These are phyloP conservation scores for Adansonia rubrostipa DNA, from an alignment of 441 rosid genomes.

Conservation along the genomic window DNA sequence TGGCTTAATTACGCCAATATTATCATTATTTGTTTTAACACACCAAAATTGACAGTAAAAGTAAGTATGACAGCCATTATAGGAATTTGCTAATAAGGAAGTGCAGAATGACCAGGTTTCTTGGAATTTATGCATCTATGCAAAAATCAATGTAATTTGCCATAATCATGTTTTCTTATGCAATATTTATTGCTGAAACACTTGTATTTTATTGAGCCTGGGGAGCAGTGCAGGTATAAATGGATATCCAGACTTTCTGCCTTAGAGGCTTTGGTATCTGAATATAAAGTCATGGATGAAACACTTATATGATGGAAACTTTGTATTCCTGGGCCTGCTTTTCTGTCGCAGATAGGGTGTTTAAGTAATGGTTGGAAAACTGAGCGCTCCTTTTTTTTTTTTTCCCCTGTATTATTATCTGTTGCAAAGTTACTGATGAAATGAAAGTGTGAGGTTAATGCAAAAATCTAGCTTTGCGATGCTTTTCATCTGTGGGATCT, in stretches of 20 bases:
- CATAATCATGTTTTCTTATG: background rate
- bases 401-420: background rate
- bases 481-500: background rate
- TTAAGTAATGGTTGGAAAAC: background rate
- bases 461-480: background rate
- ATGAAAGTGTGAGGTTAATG: constrained; percentile 1
- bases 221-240: constrained; percentile 7
- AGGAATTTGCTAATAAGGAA: constrained; percentile 5
- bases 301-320: background rate
- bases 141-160: background rate
- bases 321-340: background rate
- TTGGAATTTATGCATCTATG: background rate
- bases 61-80: background rate
- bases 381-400: background rate
- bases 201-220: background rate
- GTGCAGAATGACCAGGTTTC: background rate
- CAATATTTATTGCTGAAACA: background rate
- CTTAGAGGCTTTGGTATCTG: background rate
- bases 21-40: background rate
- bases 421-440: background rate
- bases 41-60: background rate
- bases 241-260: constrained; percentile 11
- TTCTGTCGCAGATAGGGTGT: background rate
- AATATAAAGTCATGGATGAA: background rate
- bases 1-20: background rate